A percentile compares a stretch with the other conserved stretches of the same genome.
These are phyloP conservation scores for Microdochium nivale DNA, from an alignment of 2,329 filamentous ascomycete species.

Conservation along the genomic window DNA sequence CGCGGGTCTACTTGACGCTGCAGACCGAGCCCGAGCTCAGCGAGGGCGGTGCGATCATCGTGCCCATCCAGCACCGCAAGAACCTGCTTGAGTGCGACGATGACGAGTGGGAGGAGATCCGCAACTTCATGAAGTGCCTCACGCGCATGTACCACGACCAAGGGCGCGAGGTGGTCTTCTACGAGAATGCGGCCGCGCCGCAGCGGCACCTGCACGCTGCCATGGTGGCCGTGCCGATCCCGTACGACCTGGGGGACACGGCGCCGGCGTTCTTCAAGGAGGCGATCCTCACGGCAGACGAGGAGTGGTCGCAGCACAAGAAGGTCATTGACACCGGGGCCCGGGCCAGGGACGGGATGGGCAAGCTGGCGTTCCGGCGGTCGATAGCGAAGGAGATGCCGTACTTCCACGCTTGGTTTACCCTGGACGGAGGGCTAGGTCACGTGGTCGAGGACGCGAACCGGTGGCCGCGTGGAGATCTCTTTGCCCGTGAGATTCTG, in stretches of 20 bases:
- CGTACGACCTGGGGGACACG: conserved; percentile 82
- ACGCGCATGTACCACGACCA: conserved; percentile 92
- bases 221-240: conserved; percentile 78
- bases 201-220: conserved; percentile 75
- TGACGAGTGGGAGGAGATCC: conserved; percentile 97
- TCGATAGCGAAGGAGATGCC: conserved; percentile 91
- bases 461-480: conserved; percentile 81
- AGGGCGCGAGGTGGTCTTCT: conserved; percentile 88
- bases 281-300: conserved; percentile 78
- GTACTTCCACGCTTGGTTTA: conserved; percentile 97
- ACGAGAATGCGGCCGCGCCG: conserved; percentile 87
- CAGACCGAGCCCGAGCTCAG: conserved; percentile 83
- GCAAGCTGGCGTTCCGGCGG: conserved; percentile 72
- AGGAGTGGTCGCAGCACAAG: conserved; percentile 92
- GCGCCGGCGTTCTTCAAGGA: conserved; percentile 94
- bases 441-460: conserved; percentile 84
- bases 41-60: conserved; percentile 77
- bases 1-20: conserved; percentile 78
- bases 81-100: conserved; percentile 98
- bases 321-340: conserved; percentile 86
- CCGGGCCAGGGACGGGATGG: conserved; percentile 56
- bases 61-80: conserved; percentile 74
- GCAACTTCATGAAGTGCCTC: conserved; percentile 97
- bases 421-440: conserved; percentile 81
- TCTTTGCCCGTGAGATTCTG: conserved; percentile 87